Percentiles rank a stretch among this genome's conserved stretches.
Evolutionary conservation across 768 basidiomycete genomes (phyloP).

Genomic region (Boletus huronensis): DNA sequence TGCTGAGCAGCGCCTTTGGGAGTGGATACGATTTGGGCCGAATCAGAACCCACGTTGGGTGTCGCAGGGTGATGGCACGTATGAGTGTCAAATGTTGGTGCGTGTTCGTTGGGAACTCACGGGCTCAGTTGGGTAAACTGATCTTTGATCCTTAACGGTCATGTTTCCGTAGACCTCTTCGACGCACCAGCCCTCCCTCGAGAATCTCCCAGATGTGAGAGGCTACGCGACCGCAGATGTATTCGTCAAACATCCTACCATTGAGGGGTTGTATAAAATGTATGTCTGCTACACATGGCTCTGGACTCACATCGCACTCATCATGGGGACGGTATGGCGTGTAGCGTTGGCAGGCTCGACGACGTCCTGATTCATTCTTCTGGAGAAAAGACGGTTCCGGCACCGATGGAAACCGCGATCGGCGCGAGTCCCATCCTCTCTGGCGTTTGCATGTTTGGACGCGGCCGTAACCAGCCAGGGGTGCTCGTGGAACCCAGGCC

Average conservation of each 20-base stretch:
- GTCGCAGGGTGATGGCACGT: conserved; percentile 35
- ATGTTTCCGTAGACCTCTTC: conserved; percentile 21
- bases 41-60: conserved; percentile 30
- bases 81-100: conserved; percentile 38
- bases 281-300: conserved; percentile 8
- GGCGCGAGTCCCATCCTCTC: conserved; percentile 19
- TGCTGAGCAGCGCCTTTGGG: conserved; percentile 33
- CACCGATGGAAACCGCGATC: conserved; percentile 34
- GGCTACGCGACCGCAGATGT: conserved; percentile 46
- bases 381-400: conserved; percentile 35
- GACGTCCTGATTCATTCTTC: conserved; percentile 33
- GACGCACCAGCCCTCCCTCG: conserved; percentile 27
- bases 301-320: background rate
- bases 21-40: conserved; percentile 30
- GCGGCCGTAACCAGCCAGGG: conserved; percentile 29
- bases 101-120: background rate
- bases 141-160: background rate
- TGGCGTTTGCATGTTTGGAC: conserved; percentile 41
- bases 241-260: conserved; percentile 42
- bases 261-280: conserved; percentile 42
- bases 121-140: background rate
- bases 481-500: conserved; percentile 32
- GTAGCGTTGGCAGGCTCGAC: conserved; percentile 39
- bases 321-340: background rate
- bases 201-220: conserved; percentile 35